Conservation (phyloP, 495 filamentous ascomycete species). For the Podospora pseudopauciseta region DNA sequence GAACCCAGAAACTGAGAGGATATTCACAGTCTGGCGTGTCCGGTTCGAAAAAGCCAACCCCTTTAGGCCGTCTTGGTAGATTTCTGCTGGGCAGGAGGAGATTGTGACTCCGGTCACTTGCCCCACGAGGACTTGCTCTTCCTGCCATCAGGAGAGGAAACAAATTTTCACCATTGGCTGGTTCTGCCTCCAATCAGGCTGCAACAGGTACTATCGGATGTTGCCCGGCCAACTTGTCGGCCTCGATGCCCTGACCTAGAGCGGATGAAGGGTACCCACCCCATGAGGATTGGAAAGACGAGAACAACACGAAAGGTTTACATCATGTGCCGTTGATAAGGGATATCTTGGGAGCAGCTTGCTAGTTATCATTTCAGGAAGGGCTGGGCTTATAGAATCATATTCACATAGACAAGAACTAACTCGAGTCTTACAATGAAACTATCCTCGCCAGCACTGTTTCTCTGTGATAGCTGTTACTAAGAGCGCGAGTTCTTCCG, state of each 20-base stretch:
- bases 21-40: conserved; percentile 49
- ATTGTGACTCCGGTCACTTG: not conserved
- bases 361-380: no score
- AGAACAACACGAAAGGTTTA: no score
- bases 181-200: conserved; percentile 63
- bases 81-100: not conserved
- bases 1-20: no score
- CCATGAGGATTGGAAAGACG: no score
- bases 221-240: conserved; percentile 18
- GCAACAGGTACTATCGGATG: conserved; percentile 53
- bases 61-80: conserved; percentile 65
- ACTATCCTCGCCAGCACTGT: no score
- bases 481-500: no score
- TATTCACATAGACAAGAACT: no score
- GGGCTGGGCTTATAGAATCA: no score
- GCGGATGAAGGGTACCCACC: conserved; percentile 9
- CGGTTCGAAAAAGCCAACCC: conserved; percentile 70
- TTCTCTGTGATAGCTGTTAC: no score
- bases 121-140: conserved; percentile 21
- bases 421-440: no score
- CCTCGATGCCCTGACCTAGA: conserved; percentile 49
- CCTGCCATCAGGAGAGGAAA: conserved; percentile 31
- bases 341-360: no score
- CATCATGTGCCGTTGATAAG: no score
- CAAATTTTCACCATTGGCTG: conserved; percentile 54